Conservation (phyloP, 176 grass and related monocot genomes). For the Secale cereale region DNA sequence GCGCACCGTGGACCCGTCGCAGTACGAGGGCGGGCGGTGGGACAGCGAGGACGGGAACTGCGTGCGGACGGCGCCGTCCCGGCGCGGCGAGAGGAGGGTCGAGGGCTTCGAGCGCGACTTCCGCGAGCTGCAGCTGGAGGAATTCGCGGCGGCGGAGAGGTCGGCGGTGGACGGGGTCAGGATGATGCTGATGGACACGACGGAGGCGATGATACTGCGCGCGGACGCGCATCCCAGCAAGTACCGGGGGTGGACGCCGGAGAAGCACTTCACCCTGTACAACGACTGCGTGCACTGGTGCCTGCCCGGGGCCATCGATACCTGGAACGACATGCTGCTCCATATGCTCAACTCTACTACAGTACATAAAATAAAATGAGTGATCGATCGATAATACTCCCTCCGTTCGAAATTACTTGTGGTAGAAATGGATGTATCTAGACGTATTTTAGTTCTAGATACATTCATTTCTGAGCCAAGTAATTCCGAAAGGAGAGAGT, state of each 20-base stretch:
- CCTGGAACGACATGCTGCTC: slow-evolving; percentile 85
- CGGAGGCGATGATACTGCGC: slow-evolving; percentile 42
- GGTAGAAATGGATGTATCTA: too few species aligned
- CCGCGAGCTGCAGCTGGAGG: slow-evolving; percentile 2
- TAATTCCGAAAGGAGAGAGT: too few species aligned
- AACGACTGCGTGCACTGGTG: slow-evolving; percentile 98
- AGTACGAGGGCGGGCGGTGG: slow-evolving; percentile 70
- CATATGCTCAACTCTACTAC: not conserved
- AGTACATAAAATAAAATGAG: not conserved
- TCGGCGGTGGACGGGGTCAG: not conserved
- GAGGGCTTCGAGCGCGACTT: slow-evolving; percentile 30
- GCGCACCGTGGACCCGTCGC: slow-evolving; percentile 5
- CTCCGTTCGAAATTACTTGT: too few species aligned
- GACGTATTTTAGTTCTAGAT: too few species aligned
- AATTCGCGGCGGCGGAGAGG: not conserved
- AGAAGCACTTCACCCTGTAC: slow-evolving; percentile 27
- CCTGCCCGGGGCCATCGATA: slow-evolving; percentile 70
- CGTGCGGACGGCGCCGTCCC: slow-evolving; percentile 34
- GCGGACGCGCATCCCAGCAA: slow-evolving; percentile 66
- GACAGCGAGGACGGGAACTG: slow-evolving; percentile 49
- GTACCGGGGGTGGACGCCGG: slow-evolving; percentile 46
- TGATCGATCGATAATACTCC: too few species aligned
- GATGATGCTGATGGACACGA: slow-evolving; percentile 48
- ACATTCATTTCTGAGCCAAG: too few species aligned
- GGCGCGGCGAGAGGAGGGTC: slow-evolving; percentile 27